Percentiles rank a stretch among this genome's conserved stretches.
Evolutionary conservation across 2,329 filamentous ascomycete species (phyloP).

Genomic region (Cladophialophora chaetospira): DNA sequence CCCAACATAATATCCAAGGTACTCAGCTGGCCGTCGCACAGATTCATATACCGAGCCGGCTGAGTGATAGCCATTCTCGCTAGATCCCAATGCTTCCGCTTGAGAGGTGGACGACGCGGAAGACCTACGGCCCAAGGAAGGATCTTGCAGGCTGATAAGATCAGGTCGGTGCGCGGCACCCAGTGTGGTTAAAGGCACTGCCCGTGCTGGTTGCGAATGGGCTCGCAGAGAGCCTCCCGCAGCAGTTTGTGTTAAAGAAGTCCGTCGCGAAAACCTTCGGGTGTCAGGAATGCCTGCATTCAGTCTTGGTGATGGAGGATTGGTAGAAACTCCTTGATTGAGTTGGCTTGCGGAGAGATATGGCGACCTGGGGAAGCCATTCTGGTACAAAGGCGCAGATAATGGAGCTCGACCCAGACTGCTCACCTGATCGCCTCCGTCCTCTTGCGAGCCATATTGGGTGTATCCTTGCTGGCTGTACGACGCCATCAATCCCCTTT

Average conservation of each 20-base stretch:
- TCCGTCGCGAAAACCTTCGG: slow-evolving; percentile 48
- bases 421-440: slow-evolving; percentile 23
- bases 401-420: slow-evolving; percentile 30
- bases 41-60: slow-evolving; percentile 32
- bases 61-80: slow-evolving; percentile 19
- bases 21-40: slow-evolving; percentile 46
- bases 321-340: slow-evolving; percentile 45
- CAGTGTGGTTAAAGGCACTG: slow-evolving; percentile 41
- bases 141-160: slow-evolving; percentile 36
- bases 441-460: slow-evolving; percentile 38
- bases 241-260: slow-evolving; percentile 47
- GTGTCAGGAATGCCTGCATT: slow-evolving; percentile 44
- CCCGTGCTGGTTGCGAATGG: slow-evolving; percentile 54
- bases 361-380: slow-evolving; percentile 31
- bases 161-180: slow-evolving; percentile 40
- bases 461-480: slow-evolving; percentile 39
- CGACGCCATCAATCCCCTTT: slow-evolving; percentile 26
- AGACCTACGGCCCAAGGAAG: slow-evolving; percentile 37
- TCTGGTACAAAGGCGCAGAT: slow-evolving; percentile 35
- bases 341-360: slow-evolving; percentile 25
- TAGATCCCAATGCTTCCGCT: slow-evolving; percentile 12
- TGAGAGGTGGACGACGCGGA: slow-evolving; percentile 35
- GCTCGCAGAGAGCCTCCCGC: slow-evolving; percentile 47
- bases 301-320: slow-evolving; percentile 50
- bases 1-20: slow-evolving; percentile 49